Conservation (phyloP, 768 basidiomycete genomes). For the Chlorophyllum brunneum region DNA sequence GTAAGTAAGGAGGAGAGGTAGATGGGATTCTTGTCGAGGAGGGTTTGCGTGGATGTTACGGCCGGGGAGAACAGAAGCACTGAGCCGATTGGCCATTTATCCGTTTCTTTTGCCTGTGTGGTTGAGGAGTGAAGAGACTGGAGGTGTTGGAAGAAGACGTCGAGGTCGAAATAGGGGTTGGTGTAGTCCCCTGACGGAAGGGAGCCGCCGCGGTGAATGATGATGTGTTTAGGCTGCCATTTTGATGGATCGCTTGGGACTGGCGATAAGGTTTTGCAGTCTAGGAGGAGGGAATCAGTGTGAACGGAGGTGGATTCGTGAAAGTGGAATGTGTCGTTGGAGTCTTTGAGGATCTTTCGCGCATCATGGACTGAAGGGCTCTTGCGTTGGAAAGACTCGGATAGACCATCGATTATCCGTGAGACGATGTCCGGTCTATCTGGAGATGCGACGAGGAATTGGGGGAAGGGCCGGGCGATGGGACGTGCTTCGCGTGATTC, state of each 20-base stretch:
- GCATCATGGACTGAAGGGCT: conserved; percentile 19
- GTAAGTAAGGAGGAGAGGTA: conserved; percentile 67
- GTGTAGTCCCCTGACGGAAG: conserved; percentile 52
- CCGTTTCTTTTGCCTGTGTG: conserved; percentile 20
- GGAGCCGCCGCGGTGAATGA: conserved; percentile 43
- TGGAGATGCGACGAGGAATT: conserved; percentile 51
- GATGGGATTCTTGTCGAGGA: conserved; percentile 83
- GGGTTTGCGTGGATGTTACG: conserved; percentile 92
- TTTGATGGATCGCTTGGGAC: conserved; percentile 24
- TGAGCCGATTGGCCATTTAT: conserved; percentile 64
- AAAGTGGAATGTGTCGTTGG: conserved; percentile 69
- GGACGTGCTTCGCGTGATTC: conserved; percentile 22
- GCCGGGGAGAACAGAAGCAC: conserved; percentile 81
- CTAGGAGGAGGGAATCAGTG: conserved; percentile 25
- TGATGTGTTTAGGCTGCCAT: conserved; percentile 49
- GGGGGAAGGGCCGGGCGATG: conserved; percentile 48
- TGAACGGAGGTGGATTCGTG: conserved; percentile 32
- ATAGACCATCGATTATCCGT: conserved; percentile 33
- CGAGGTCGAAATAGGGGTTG: conserved; percentile 66
- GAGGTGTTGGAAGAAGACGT: conserved; percentile 55
- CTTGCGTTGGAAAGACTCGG: conserved; percentile 23
- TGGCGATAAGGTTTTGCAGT: conserved; percentile 14
- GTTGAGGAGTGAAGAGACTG: conserved; percentile 24
- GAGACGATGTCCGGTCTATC: conserved; percentile 36
- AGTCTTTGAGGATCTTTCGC: conserved; percentile 46